phyloP scores from a whole-genome alignment of 805 yeast species.

The Clavispora fructus region DNA sequence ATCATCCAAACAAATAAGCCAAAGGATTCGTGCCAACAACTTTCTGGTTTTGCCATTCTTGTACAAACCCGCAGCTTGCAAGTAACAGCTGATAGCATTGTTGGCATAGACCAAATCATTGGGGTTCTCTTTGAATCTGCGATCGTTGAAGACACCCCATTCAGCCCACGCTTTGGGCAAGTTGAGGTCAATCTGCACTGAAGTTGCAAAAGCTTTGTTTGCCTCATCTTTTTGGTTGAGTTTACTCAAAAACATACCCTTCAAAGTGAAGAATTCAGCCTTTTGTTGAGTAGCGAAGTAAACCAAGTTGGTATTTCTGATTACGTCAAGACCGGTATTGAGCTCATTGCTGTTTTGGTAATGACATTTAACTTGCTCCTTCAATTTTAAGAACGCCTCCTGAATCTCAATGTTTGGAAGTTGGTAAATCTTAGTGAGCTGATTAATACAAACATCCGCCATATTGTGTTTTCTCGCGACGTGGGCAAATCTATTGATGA shows the following conservation, averaged over 20 bases:
- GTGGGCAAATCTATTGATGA: slow-evolving; percentile 94
- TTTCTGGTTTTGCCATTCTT: slow-evolving; percentile 89
- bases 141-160: slow-evolving; percentile 96
- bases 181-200: slow-evolving; percentile 91
- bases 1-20: slow-evolving; percentile 93
- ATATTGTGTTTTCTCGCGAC: slow-evolving; percentile 95
- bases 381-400: slow-evolving; percentile 90
- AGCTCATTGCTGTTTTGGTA: slow-evolving; percentile 87
- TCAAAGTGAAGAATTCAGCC: slow-evolving; percentile 94
- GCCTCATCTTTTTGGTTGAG: slow-evolving; percentile 90
- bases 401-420: slow-evolving; percentile 97
- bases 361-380: slow-evolving; percentile 98
- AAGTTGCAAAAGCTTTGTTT: slow-evolving; percentile 95
- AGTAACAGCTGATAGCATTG: slow-evolving; percentile 90
- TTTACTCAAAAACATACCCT: slow-evolving; percentile 96
- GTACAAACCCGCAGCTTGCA: slow-evolving; percentile 96
- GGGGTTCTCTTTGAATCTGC: slow-evolving; percentile 77
- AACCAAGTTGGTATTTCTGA: slow-evolving; percentile 91
- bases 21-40: slow-evolving; percentile 79
- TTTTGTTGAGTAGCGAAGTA: slow-evolving; percentile 97
- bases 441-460: slow-evolving; percentile 94
- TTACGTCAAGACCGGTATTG: slow-evolving; percentile 93
- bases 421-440: slow-evolving; percentile 88
- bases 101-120: slow-evolving; percentile 79
- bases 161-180: slow-evolving; percentile 99